Conservation (phyloP, 352 stramenopile genomes). For the Globisporangium okanoganense region DNA sequence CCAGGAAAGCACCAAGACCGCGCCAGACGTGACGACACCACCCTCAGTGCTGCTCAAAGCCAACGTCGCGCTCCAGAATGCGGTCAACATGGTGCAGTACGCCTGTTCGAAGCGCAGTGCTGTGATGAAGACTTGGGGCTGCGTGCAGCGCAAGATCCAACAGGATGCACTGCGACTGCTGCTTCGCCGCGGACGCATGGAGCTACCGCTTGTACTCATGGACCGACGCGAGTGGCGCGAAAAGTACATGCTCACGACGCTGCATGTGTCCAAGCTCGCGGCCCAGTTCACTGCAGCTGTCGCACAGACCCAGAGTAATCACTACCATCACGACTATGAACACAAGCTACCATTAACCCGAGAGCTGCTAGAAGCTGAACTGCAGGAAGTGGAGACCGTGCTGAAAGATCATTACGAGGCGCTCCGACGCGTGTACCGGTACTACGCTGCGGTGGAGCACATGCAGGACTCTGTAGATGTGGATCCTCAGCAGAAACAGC, state of each 20-base stretch:
- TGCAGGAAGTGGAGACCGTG: conserved; percentile 34
- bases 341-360: conserved; percentile 9
- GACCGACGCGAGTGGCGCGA: conserved; percentile 49
- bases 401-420: conserved; percentile 39
- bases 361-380: conserved; percentile 25
- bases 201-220: conserved; percentile 39
- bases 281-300: conserved; percentile 12
- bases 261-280: conserved; percentile 36
- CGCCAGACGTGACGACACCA: conserved; percentile 40
- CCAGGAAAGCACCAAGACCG: conserved; percentile 28
- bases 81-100: conserved; percentile 70
- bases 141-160: conserved; percentile 52
- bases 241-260: conserved; percentile 58
- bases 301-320: neutral
- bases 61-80: conserved; percentile 63
- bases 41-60: conserved; percentile 44
- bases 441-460: conserved; percentile 52
- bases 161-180: conserved; percentile 53
- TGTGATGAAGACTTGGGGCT: conserved; percentile 45
- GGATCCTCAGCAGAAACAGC: conserved; percentile 7
- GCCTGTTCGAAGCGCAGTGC: conserved; percentile 55
- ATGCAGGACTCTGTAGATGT: neutral
- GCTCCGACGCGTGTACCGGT: conserved; percentile 47
- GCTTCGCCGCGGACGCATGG: conserved; percentile 29
- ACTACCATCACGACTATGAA: neutral